phyloP scores from a whole-genome alignment of 2,329 filamentous ascomycete species.

The Calonectria multiphialidica region DNA sequence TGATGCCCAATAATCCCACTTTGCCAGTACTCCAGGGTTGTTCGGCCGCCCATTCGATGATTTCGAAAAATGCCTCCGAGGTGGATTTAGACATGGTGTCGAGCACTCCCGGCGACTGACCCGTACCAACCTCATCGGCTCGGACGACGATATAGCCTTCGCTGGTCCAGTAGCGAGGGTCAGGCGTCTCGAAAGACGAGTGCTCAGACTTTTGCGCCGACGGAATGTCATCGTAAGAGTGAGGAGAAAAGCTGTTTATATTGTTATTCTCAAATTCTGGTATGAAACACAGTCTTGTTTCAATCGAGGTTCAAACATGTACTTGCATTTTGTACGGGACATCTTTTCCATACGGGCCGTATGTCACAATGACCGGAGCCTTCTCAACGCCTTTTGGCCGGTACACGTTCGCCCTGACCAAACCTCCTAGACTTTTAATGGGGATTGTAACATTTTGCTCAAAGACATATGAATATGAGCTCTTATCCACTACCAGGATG shows the following conservation, averaged over 20 bases:
- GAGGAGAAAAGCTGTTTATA: background rate
- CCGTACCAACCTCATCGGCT: conserved; percentile 11
- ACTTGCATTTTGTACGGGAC: conserved; percentile 69
- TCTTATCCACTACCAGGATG: background rate
- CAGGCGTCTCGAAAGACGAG: conserved; percentile 15
- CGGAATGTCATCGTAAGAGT: conserved; percentile 4
- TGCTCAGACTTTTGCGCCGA: conserved; percentile 11
- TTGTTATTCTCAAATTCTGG: background rate
- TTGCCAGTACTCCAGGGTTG: conserved; percentile 58
- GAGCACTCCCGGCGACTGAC: conserved; percentile 2
- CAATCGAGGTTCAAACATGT: background rate
- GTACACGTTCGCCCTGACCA: conserved; percentile 55
- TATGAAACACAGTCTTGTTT: too few species aligned
- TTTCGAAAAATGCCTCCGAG: background rate
- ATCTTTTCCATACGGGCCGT: conserved; percentile 81
- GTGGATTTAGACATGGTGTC: background rate
- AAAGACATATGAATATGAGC: conserved; percentile 53
- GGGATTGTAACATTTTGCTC: conserved; percentile 51
- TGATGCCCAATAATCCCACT: conserved; percentile 59
- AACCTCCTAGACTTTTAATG: conserved; percentile 44
- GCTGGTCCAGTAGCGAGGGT: conserved; percentile 16
- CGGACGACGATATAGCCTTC: conserved; percentile 8
- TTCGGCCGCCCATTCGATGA: conserved; percentile 1
- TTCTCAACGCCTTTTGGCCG: conserved; percentile 44
- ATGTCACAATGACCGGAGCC: conserved; percentile 75